Evolutionary conservation across 345 rosid species (phyloP), one percentile per base, ranked within the genome.

Genomic region (Carallia brachiata): DNA sequence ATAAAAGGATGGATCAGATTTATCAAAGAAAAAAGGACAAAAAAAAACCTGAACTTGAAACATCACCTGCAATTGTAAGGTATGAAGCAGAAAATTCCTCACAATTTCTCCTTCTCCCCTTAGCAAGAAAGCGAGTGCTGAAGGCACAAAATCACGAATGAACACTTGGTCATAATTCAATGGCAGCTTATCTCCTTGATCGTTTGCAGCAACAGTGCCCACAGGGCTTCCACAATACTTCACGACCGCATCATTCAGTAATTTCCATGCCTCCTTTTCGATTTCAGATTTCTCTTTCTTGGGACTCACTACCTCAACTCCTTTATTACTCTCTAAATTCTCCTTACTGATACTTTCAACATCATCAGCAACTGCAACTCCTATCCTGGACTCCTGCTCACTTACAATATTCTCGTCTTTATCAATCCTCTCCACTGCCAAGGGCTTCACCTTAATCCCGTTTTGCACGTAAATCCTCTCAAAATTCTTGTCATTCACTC

Each of bases 131-230:
- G 99, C 99, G 34, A 95, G 85, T 48, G 97, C 97, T 7, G 97
- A 90, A 27, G 99, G 99, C 62, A 92, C 91, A 62, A 92, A 90
- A 79, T 95, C 99, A 6, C 99, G 91, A 62, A 95, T 85, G 73
- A 95, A 91, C 23, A 95, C 97, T 81, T 91, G 99, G 83, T 95
- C 99, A 69, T 95, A 95, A 79, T 95, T 95, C 90, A 95, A 77
- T 1, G 97, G 96, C 72, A 56, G 78, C 76, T 84, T 86, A 80
- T 91, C 97, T 28, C 85, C 88, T 0, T 90, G 97, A 79, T 94
- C 98, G 78, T 91, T 91, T 1, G 98, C 98, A 0, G 99, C 99
- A 74, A 95, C 77, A 3, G 97, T 95, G 36, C 97, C 98, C 0
- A 91, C 89, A 0, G 97, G 96, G 34, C 84, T 86, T 65, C 93